These are phyloP conservation scores for Venustampulla echinocandica DNA, from an alignment of 495 filamentous ascomycete genomes.

Conservation along the genomic window DNA sequence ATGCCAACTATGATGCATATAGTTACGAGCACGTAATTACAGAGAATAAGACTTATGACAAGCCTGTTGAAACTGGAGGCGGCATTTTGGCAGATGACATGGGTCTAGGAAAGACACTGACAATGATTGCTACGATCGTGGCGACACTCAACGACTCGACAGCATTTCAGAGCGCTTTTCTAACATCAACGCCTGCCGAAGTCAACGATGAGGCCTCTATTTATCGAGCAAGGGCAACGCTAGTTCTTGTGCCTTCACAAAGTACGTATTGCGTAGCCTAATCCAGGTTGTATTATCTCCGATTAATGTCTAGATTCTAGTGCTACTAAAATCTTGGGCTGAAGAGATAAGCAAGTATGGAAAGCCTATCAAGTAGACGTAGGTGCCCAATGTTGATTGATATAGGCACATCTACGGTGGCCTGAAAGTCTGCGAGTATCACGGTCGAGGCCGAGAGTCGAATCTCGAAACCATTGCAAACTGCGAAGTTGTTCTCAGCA, in stretches of 20 bases:
- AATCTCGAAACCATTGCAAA: constrained; percentile 47
- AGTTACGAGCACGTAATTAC: constrained; percentile 8
- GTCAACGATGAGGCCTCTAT: too few species aligned
- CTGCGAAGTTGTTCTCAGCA: constrained; percentile 72
- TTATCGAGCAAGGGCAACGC: too few species aligned
- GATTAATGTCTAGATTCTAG: too few species aligned
- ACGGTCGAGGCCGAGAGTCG: constrained; percentile 41
- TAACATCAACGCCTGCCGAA: neutral
- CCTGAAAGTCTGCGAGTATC: constrained; percentile 58
- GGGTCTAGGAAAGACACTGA: constrained; percentile 86
- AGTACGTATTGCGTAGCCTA: too few species aligned
- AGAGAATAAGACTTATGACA: neutral
- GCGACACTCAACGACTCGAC: constrained; percentile 7
- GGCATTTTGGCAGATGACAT: constrained; percentile 89
- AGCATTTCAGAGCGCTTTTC: neutral
- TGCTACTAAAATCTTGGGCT: constrained; percentile 1
- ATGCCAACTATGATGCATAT: too few species aligned
- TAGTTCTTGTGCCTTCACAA: neutral
- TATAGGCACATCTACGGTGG: constrained; percentile 11
- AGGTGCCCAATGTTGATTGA: neutral
- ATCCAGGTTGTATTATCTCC: too few species aligned
- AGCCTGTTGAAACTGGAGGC: constrained; percentile 31
- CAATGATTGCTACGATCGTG: constrained; percentile 71
- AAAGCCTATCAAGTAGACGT: neutral
- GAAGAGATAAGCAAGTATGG: constrained; percentile 11